Conservation (phyloP, 176 grass and related monocot species). For the Saccharum officinarum region DNA sequence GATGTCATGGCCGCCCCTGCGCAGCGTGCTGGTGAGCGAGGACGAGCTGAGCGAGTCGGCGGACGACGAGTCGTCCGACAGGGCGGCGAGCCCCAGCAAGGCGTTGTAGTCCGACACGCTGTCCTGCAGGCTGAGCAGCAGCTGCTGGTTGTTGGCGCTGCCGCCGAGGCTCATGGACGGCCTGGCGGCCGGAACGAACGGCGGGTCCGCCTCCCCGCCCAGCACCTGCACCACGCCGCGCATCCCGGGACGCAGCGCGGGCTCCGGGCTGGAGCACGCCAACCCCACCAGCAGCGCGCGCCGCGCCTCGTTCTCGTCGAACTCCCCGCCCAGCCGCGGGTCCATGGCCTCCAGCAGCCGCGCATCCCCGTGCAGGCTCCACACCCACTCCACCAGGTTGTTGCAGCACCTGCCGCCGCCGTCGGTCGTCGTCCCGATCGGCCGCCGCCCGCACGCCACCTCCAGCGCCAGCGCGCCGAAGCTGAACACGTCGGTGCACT, state of each 20-base stretch:
- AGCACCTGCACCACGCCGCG: conserved; percentile 83
- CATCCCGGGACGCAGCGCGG: conserved; percentile 68
- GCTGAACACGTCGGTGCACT: conserved; percentile 87
- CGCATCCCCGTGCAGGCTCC: conserved; percentile 77
- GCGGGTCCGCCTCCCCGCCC: conserved; percentile 74
- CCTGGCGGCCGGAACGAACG: conserved; percentile 67
- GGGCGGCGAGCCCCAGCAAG: conserved; percentile 48
- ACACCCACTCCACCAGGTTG: conserved; percentile 92
- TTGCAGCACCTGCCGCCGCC: conserved; percentile 25
- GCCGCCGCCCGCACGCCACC: conserved; percentile 70
- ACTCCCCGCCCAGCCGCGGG: conserved; percentile 55
- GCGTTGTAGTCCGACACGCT: conserved; percentile 95
- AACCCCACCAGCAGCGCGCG: conserved; percentile 62
- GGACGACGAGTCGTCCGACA: conserved; percentile 35
- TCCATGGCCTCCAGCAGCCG: conserved; percentile 52
- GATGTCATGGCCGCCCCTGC: conserved; percentile 56
- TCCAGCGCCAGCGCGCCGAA: conserved; percentile 75
- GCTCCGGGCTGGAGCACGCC: conserved; percentile 82
- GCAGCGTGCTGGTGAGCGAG: conserved; percentile 65
- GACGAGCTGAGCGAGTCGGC: conserved; percentile 59
- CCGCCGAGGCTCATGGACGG: conserved; percentile 69
- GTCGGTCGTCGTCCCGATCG: conserved; percentile 47
- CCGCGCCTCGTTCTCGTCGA: conserved; percentile 73
- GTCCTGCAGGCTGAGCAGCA: conserved; percentile 86
- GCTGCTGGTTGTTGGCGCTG: conserved; percentile 75